Conservation (phyloP, 2,329 filamentous ascomycete genomes). For the Ophiocordyceps camponoti-saundersi region DNA sequence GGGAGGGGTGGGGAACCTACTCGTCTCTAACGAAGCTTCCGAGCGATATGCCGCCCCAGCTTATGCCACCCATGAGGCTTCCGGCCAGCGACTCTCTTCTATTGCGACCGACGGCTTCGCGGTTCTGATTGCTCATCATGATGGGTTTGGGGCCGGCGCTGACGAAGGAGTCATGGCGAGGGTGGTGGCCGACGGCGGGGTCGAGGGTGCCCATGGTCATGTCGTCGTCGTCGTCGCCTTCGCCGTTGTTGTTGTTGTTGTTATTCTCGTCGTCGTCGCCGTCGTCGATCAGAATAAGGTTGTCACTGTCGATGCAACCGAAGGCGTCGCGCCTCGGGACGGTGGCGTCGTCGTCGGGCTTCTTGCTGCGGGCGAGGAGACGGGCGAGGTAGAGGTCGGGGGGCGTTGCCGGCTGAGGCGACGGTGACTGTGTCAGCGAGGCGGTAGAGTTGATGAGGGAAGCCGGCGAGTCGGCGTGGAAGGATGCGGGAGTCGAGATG, state of each 20-base stretch:
- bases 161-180: slow-evolving; percentile 48
- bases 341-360: neutral
- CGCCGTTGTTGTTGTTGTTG: slow-evolving; percentile 7
- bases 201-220: slow-evolving; percentile 47
- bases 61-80: slow-evolving; percentile 67
- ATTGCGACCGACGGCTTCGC: slow-evolving; percentile 37
- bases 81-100: slow-evolving; percentile 46
- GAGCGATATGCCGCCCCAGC: slow-evolving; percentile 91
- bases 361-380: neutral
- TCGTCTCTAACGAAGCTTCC: slow-evolving; percentile 96
- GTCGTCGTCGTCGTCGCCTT: slow-evolving; percentile 18
- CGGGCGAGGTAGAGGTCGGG: slow-evolving; percentile 6
- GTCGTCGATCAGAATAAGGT: slow-evolving; percentile 4
- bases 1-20: slow-evolving; percentile 40
- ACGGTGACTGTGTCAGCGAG: slow-evolving; percentile 18
- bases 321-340: slow-evolving; percentile 3
- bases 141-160: slow-evolving; percentile 50
- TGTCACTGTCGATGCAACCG: slow-evolving; percentile 9
- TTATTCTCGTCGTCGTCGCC: slow-evolving; percentile 21
- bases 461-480: slow-evolving; percentile 15
- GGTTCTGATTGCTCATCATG: slow-evolving; percentile 47
- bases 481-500: slow-evolving; percentile 7
- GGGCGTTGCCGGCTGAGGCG: slow-evolving; percentile 17
- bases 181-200: slow-evolving; percentile 33
- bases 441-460: slow-evolving; percentile 13